These are phyloP conservation scores for Phytopythium aichiense DNA, from an alignment of 352 stramenopile species.

Conservation along the genomic window DNA sequence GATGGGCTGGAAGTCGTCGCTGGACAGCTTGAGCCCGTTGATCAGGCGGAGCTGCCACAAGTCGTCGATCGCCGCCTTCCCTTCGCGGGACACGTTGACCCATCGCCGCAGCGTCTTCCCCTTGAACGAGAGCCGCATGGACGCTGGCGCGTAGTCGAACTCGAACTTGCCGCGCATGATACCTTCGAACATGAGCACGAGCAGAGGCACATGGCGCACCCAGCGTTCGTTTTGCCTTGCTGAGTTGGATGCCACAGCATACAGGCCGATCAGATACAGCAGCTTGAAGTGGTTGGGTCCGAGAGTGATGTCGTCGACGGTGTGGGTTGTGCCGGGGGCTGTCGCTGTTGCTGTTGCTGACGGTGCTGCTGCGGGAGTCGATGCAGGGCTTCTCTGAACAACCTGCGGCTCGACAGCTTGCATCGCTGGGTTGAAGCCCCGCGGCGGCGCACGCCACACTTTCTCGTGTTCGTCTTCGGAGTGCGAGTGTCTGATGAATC, in stretches of 20 bases:
- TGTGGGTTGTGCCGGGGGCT: conserved; percentile 7
- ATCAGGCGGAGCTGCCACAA: conserved; percentile 91
- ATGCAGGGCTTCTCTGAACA: conserved; percentile 5
- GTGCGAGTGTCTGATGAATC: background rate
- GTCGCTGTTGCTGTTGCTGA: conserved; percentile 9
- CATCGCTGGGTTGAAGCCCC: conserved; percentile 3
- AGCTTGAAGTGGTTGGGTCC: conserved; percentile 96
- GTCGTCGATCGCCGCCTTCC: conserved; percentile 94
- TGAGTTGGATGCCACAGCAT: conserved; percentile 88
- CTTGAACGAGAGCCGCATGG: conserved; percentile 91
- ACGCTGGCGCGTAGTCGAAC: conserved; percentile 97
- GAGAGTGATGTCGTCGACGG: conserved; percentile 32
- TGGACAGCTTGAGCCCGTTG: conserved; percentile 93
- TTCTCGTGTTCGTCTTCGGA: background rate
- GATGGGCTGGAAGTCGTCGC: conserved; percentile 92
- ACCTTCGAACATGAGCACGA: conserved; percentile 97
- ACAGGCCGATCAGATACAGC: conserved; percentile 95
- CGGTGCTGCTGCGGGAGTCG: conserved; percentile 6
- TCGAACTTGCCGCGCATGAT: conserved; percentile 93
- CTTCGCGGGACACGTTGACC: conserved; percentile 95
- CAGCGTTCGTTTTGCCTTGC: conserved; percentile 92
- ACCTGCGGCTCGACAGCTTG: conserved; percentile 1
- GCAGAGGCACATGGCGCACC: conserved; percentile 93
- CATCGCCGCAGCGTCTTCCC: conserved; percentile 76
- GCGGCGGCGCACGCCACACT: background rate